Evolutionary conservation across 2,329 filamentous ascomycete genomes (phyloP).

Genomic region (Talaromyces sp.): DNA sequence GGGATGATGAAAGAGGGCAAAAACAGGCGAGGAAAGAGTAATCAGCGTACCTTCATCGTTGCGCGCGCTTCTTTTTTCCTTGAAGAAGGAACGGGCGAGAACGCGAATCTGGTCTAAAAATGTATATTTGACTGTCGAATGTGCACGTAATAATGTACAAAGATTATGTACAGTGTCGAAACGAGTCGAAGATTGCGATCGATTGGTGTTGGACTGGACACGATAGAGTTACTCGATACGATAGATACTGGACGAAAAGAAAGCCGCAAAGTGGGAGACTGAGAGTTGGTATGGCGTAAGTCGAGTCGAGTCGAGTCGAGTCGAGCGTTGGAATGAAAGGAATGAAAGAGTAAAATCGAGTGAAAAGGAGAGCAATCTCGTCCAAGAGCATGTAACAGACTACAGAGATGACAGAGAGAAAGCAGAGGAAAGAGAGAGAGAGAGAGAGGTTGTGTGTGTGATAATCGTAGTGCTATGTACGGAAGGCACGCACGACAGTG

Average conservation of each 20-base stretch:
- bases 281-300: background rate
- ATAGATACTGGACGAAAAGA: background rate
- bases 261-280: constrained; percentile 3
- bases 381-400: background rate
- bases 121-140: background rate
- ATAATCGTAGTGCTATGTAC: background rate
- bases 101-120: background rate
- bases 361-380: background rate
- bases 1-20: background rate
- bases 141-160: background rate
- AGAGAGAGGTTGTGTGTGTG: background rate
- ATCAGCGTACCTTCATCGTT: constrained; percentile 16
- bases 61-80: background rate
- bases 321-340: background rate
- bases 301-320: background rate
- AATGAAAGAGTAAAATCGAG: background rate
- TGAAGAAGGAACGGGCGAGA: background rate
- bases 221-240: constrained; percentile 3
- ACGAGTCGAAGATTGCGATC: background rate
- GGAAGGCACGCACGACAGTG: background rate
- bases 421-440: background rate
- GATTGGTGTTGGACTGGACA: background rate
- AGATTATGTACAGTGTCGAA: background rate
- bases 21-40: constrained; percentile 4
- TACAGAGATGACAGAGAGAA: constrained; percentile 1